phyloP scores from a whole-genome alignment of 306 rosid species.

The Cucurbita pepo region DNA sequence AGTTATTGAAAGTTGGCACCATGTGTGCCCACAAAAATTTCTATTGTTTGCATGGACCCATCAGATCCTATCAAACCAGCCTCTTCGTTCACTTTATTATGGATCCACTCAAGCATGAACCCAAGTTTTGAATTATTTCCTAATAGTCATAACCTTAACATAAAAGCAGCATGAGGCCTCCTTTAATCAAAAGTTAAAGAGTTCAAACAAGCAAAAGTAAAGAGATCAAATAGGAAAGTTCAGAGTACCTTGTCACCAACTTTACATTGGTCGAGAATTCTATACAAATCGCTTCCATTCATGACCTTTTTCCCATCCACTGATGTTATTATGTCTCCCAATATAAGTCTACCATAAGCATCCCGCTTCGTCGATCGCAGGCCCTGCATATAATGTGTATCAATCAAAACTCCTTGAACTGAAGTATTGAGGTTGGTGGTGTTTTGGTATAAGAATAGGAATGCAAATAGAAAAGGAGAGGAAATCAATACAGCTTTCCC shows the following conservation, averaged over 20 bases:
- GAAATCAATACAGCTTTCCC: conserved; percentile 69
- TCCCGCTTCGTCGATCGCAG: conserved; percentile 79
- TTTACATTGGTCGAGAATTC: conserved; percentile 92
- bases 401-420: neutral
- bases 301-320: conserved; percentile 72
- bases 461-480: neutral
- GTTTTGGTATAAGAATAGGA: neutral
- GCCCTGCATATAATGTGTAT: conserved; percentile 39
- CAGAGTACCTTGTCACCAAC: conserved; percentile 78
- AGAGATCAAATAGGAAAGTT: neutral
- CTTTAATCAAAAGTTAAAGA: neutral
- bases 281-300: conserved; percentile 88
- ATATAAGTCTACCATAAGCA: conserved; percentile 76
- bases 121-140: neutral
- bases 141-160: neutral
- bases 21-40: neutral
- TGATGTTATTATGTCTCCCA: conserved; percentile 91
- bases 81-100: neutral
- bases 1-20: neutral
- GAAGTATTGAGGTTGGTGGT: neutral
- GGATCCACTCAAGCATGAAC: neutral
- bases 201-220: neutral
- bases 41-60: neutral
- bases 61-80: neutral
- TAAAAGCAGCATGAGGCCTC: neutral